A percentile compares a stretch with the other conserved stretches of the same genome.
Evolutionary conservation across 257 asterid genomes (phyloP).

Genomic region (Apocynum venetum): DNA sequence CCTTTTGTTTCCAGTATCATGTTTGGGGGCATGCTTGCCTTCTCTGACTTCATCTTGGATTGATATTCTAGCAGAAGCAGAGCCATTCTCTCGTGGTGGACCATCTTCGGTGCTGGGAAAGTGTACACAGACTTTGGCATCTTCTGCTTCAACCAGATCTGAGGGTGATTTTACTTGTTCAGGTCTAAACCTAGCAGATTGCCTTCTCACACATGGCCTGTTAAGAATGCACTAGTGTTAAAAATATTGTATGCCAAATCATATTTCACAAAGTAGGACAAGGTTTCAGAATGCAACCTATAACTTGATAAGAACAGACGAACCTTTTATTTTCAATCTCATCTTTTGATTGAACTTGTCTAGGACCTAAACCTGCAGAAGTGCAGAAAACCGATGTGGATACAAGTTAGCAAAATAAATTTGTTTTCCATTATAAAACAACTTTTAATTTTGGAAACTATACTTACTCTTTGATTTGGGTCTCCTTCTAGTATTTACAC

Average conservation of each 20-base stretch:
- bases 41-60: constrained; percentile 19
- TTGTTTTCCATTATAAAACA: neutral
- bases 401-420: constrained; percentile 14
- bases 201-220: constrained; percentile 33
- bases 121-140: constrained; percentile 13
- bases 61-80: constrained; percentile 18
- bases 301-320: constrained; percentile 9
- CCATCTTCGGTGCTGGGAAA: constrained; percentile 24
- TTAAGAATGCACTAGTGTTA: neutral
- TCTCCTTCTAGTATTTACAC: constrained; percentile 25
- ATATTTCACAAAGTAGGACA: neutral
- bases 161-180: constrained; percentile 18
- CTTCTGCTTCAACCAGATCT: constrained; percentile 18
- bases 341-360: constrained; percentile 28
- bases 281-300: neutral
- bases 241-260: neutral
- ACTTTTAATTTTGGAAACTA: neutral
- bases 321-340: constrained; percentile 49
- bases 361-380: constrained; percentile 34
- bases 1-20: constrained; percentile 25
- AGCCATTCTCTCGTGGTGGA: constrained; percentile 28
- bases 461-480: constrained; percentile 43
- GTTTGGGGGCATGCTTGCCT: constrained; percentile 9
- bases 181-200: constrained; percentile 21
- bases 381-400: constrained; percentile 6